phyloP scores from a whole-genome alignment of 306 rosid species.

The Canavalia ensiformis region DNA sequence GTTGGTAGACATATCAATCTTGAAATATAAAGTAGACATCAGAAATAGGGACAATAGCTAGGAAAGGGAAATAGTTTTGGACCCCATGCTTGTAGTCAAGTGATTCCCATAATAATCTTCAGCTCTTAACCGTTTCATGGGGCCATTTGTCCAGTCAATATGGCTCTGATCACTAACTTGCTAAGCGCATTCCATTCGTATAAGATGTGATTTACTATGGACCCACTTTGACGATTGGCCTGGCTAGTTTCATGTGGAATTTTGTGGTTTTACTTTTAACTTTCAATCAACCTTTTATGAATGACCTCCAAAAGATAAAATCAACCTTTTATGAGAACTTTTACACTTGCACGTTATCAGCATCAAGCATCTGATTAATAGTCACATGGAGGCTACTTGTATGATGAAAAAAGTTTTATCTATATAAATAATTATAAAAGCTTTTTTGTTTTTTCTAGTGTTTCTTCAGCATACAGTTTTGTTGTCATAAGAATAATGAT shows the following conservation, averaged over 20 bases:
- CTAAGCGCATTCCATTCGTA: background rate
- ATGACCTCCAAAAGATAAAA: too few relatives aligned
- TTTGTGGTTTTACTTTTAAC: background rate
- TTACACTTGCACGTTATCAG: background rate
- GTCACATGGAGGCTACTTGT: background rate
- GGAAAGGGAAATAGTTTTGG: conserved; percentile 27
- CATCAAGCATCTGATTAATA: background rate
- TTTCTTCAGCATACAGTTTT: too few relatives aligned
- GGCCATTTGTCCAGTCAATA: background rate
- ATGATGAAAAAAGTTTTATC: background rate
- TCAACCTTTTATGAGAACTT: background rate
- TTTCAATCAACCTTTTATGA: background rate
- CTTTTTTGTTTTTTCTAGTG: too few relatives aligned
- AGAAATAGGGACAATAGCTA: conserved; percentile 12
- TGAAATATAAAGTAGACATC: background rate
- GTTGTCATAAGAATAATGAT: too few relatives aligned
- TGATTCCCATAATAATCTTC: background rate
- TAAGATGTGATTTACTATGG: background rate
- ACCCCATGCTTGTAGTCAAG: background rate
- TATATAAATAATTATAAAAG: too few relatives aligned
- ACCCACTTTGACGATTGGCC: conserved; percentile 50
- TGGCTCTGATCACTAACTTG: background rate
- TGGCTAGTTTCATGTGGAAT: background rate
- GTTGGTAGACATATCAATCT: background rate
- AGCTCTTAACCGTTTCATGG: conserved; percentile 20